These are phyloP conservation scores for Grosmannia huntii DNA, from an alignment of 2,329 filamentous ascomycete species.

Conservation along the genomic window DNA sequence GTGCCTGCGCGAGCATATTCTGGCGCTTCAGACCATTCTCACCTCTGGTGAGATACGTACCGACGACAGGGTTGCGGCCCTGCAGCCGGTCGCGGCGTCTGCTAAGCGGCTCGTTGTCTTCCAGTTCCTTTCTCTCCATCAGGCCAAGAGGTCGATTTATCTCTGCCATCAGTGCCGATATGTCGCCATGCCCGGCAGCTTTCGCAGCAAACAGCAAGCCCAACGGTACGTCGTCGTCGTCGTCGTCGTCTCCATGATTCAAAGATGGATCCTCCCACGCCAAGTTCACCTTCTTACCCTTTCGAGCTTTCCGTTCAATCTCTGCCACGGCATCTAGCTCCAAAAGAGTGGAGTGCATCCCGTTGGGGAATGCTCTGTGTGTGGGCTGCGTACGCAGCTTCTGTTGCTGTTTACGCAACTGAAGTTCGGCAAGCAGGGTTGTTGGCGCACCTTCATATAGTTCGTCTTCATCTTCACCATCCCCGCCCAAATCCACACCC, in stretches of 20 bases:
- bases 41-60: conserved; percentile 16
- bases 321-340: conserved; percentile 86
- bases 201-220: conserved; percentile 62
- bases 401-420: conserved; percentile 80
- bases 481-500: conserved; percentile 23
- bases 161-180: conserved; percentile 36
- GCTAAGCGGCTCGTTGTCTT: conserved; percentile 86
- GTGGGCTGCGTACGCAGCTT: conserved; percentile 64
- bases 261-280: conserved; percentile 71
- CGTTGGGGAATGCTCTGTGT: conserved; percentile 49
- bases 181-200: conserved; percentile 33
- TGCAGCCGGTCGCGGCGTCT: conserved; percentile 62
- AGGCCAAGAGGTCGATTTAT: conserved; percentile 56
- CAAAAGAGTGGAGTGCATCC: conserved; percentile 82
- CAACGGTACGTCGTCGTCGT: conserved; percentile 80
- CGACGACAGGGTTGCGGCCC: conserved; percentile 34
- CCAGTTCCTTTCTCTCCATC: conserved; percentile 69
- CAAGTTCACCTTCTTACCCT: conserved; percentile 65
- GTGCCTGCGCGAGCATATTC: conserved; percentile 30
- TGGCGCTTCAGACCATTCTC: conserved; percentile 23
- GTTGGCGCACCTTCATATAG: conserved; percentile 63
- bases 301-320: conserved; percentile 62
- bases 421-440: conserved; percentile 82
- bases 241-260: conserved; percentile 32
- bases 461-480: conserved; percentile 33